Percentiles rank a stretch among this genome's conserved stretches.
Conservation (phyloP, 2,329 filamentous ascomycete species). For the Rhynchosporium agropyri region DNA sequence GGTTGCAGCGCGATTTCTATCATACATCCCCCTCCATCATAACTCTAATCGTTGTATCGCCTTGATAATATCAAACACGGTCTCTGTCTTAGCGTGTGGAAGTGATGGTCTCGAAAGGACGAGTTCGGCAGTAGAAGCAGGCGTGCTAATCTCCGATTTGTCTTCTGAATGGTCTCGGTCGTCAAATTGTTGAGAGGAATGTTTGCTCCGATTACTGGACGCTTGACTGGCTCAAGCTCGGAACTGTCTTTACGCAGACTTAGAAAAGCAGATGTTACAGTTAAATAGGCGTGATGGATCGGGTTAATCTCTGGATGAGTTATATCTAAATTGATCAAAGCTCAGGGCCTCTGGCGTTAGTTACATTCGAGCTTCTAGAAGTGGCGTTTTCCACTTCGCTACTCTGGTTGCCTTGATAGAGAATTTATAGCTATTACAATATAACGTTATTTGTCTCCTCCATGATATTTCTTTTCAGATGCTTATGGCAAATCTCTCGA, state of each 20-base stretch:
- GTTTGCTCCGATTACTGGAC: too few relatives aligned
- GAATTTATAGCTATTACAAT: too few relatives aligned
- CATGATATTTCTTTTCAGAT: too few relatives aligned
- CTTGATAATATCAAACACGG: neutral
- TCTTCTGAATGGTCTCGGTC: neutral
- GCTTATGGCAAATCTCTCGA: constrained; percentile 19
- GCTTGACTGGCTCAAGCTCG: neutral
- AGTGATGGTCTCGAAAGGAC: neutral
- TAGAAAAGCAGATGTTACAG: too few relatives aligned
- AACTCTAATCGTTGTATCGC: neutral
- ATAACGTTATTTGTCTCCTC: too few relatives aligned
- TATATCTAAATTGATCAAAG: too few relatives aligned
- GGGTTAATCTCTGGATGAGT: too few relatives aligned
- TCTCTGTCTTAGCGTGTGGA: constrained; percentile 12
- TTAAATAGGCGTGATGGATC: too few relatives aligned
- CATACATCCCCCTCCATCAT: constrained; percentile 15
- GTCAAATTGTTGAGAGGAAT: neutral
- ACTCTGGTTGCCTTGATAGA: too few relatives aligned
- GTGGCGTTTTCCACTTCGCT: too few relatives aligned
- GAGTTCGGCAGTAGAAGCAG: neutral
- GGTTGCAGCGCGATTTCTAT: constrained; percentile 13
- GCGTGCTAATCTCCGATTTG: neutral
- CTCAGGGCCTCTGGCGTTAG: too few relatives aligned
- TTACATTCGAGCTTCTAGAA: too few relatives aligned
- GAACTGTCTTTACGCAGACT: neutral